phyloP scores from a whole-genome alignment of 108 stramenopile species.

The Conticribra weissflogii region DNA sequence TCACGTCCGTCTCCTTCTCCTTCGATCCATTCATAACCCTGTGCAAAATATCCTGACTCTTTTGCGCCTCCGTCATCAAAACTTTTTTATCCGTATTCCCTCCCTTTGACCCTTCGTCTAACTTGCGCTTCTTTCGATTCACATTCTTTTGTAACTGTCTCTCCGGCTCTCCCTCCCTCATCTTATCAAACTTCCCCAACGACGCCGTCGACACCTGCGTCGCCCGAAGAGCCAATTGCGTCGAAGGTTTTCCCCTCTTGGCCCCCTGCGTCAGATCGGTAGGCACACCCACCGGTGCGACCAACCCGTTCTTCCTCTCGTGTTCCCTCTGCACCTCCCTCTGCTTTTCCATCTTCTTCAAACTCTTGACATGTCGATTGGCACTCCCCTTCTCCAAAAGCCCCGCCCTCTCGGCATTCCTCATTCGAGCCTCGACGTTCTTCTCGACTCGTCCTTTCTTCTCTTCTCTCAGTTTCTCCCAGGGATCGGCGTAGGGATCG shows the following conservation, averaged over 20 bases:
- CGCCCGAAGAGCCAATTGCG: slow-evolving; percentile 65
- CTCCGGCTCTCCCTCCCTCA: slow-evolving; percentile 85
- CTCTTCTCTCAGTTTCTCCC: slow-evolving; percentile 77
- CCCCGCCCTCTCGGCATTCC: slow-evolving; percentile 78
- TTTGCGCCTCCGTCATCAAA: slow-evolving; percentile 56
- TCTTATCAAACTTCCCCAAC: slow-evolving; percentile 82
- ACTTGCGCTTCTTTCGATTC: slow-evolving; percentile 74
- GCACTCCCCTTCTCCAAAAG: slow-evolving; percentile 72
- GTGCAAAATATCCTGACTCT: slow-evolving; percentile 72
- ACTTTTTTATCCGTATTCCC: slow-evolving; percentile 53
- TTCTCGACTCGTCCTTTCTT: slow-evolving; percentile 71
- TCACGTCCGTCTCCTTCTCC: slow-evolving; percentile 71
- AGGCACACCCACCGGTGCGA: slow-evolving; percentile 74
- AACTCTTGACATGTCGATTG: slow-evolving; percentile 57
- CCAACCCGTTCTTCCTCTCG: slow-evolving; percentile 54
- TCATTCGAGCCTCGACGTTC: slow-evolving; percentile 74
- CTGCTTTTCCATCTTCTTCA: slow-evolving; percentile 53
- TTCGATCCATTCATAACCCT: slow-evolving; percentile 84
- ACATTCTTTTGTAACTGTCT: slow-evolving; percentile 62
- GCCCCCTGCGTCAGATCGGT: slow-evolving; percentile 51
- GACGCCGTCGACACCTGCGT: slow-evolving; percentile 86
- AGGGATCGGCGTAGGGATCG: slow-evolving; percentile 83
- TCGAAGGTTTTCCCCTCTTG: slow-evolving; percentile 69
- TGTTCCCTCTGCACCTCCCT: slow-evolving; percentile 54
- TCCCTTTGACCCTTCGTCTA: slow-evolving; percentile 4